These are phyloP conservation scores for Starmerella bombicola DNA, from an alignment of 805 yeast genomes.

Conservation along the genomic window DNA sequence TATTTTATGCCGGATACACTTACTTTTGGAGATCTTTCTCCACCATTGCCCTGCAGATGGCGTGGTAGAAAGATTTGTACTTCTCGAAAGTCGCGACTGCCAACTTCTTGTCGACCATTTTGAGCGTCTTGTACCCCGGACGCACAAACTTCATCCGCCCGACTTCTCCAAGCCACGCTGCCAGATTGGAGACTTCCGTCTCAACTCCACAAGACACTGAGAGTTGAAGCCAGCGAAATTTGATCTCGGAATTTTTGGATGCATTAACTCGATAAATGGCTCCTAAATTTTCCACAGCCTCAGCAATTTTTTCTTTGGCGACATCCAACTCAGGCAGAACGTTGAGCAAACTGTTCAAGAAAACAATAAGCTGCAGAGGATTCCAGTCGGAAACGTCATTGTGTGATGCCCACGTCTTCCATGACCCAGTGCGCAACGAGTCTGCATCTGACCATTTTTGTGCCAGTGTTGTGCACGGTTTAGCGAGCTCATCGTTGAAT, in stretches of 20 bases:
- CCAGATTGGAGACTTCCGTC: constrained; percentile 40
- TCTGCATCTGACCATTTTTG: constrained; percentile 46
- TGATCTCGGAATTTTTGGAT: constrained; percentile 67
- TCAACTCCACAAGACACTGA: constrained; percentile 42
- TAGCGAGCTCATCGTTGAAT: constrained; percentile 69
- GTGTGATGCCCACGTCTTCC: constrained; percentile 30
- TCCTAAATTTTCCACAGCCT: constrained; percentile 32
- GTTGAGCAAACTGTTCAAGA: constrained; percentile 50
- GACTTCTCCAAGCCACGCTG: constrained; percentile 79
- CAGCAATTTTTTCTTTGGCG: constrained; percentile 13
- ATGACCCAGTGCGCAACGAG: constrained; percentile 13
- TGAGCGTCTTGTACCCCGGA: constrained; percentile 63
- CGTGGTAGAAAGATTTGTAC: constrained; percentile 56
- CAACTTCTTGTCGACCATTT: constrained; percentile 48
- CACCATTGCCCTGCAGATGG: constrained; percentile 74
- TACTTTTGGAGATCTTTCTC: constrained; percentile 56
- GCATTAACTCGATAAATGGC: constrained; percentile 35
- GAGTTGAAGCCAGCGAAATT: constrained; percentile 63
- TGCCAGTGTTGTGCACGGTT: constrained; percentile 55
- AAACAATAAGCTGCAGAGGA: constrained; percentile 67
- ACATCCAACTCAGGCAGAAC: constrained; percentile 26
- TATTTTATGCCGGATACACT: background rate
- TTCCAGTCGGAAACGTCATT: constrained; percentile 46
- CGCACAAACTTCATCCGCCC: constrained; percentile 93
- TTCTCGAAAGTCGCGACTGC: constrained; percentile 56